A percentile compares a stretch with the other conserved stretches of the same genome.
These are phyloP conservation scores for Puccinellia tenuiflora DNA, from an alignment of 176 grass and related monocot genomes.

Conservation along the genomic window DNA sequence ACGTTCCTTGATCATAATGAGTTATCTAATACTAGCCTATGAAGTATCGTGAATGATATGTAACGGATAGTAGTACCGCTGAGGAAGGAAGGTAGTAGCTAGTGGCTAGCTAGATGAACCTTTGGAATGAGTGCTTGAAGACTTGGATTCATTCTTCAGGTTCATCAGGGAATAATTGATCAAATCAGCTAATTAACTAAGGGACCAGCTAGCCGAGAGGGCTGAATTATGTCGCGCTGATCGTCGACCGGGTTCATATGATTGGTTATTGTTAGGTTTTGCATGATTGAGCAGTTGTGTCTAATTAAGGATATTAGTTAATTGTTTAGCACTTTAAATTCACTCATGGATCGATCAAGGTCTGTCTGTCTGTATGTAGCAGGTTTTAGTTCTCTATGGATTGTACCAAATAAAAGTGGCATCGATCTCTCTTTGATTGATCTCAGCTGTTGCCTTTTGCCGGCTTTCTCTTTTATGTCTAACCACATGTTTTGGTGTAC, in stretches of 20 bases:
- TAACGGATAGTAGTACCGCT: conserved; percentile 14
- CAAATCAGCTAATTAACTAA: not conserved
- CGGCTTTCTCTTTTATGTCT: conserved; percentile 27
- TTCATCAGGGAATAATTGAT: conserved; percentile 44
- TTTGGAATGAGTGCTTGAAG: conserved; percentile 75
- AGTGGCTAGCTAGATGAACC: conserved; percentile 52
- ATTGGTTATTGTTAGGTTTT: conserved; percentile 58
- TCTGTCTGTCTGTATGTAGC: conserved; percentile 40
- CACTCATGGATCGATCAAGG: conserved; percentile 38
- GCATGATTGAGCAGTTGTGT: conserved; percentile 37
- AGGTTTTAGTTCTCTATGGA: conserved; percentile 34
- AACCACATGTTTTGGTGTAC: conserved; percentile 24
- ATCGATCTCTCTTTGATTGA: conserved; percentile 26
- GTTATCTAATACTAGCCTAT: conserved; percentile 25
- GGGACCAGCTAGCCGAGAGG: conserved; percentile 17
- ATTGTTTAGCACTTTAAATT: conserved; percentile 11
- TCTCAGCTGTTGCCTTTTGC: conserved; percentile 10
- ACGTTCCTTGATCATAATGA: not conserved
- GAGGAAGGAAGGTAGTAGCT: conserved; percentile 21
- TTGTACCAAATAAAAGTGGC: conserved; percentile 45
- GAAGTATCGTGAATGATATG: not conserved
- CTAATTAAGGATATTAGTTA: conserved; percentile 28
- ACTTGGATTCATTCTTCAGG: conserved; percentile 66
- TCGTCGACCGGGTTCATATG: conserved; percentile 12
- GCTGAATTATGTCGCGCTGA: conserved; percentile 13